Conservation (phyloP, 495 filamentous ascomycete genomes). For the Aspergillus egyptiacus region DNA sequence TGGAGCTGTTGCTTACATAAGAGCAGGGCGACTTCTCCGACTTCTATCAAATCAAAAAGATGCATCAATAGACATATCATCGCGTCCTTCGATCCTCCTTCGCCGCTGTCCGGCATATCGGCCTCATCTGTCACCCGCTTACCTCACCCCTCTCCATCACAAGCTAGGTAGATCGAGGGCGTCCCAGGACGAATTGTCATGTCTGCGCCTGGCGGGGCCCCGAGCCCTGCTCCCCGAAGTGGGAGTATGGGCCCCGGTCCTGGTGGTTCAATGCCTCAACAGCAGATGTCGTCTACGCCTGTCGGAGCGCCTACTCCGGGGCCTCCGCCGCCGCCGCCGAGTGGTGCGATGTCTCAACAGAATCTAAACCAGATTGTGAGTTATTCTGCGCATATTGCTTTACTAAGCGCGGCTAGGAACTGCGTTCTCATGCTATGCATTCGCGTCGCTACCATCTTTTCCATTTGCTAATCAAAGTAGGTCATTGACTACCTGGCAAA, state of each 20-base stretch:
- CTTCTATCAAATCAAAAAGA: constrained; percentile 14
- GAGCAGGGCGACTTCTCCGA: neutral
- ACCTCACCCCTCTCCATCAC: neutral
- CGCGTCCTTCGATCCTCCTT: neutral
- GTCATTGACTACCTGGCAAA: constrained; percentile 95
- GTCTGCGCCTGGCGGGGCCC: constrained; percentile 45
- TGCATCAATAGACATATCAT: neutral
- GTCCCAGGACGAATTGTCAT: constrained; percentile 19
- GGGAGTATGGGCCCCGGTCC: constrained; percentile 50
- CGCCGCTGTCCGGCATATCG: constrained; percentile 2
- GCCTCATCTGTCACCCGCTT: neutral
- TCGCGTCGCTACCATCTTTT: too few relatives aligned
- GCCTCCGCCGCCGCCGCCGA: constrained; percentile 34
- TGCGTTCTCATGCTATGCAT: too few relatives aligned
- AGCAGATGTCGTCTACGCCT: constrained; percentile 36
- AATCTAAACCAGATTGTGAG: constrained; percentile 95
- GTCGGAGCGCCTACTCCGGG: constrained; percentile 34
- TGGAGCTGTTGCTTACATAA: constrained; percentile 2
- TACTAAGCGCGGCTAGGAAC: too few relatives aligned
- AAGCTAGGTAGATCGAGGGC: neutral
- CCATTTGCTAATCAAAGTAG: constrained; percentile 34
- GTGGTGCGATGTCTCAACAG: constrained; percentile 62
- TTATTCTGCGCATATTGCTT: constrained; percentile 15
- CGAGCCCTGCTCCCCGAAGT: constrained; percentile 45
- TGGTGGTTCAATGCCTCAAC: constrained; percentile 44